Conservation (phyloP, 1,139 yeast species). For the Suhomyces anneliseae region DNA sequence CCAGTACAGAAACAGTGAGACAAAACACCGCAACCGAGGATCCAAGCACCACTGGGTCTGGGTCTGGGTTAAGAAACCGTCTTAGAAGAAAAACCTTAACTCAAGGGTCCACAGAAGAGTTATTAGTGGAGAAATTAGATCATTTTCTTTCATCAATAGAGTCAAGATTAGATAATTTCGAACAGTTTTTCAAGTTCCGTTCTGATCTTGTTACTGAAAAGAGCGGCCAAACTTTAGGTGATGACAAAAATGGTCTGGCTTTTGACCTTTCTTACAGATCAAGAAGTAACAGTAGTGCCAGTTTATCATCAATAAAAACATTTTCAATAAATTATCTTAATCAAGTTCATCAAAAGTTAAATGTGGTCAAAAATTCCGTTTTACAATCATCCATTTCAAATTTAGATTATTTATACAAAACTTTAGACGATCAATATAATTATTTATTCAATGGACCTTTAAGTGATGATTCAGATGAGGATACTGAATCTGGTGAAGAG, state of each 20-base stretch:
- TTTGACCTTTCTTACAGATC: slow-evolving; percentile 8
- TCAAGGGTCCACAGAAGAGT: slow-evolving; percentile 38
- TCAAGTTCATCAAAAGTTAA: slow-evolving; percentile 44
- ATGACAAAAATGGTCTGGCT: slow-evolving; percentile 5
- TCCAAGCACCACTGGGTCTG: not conserved
- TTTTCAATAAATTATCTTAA: slow-evolving; percentile 38
- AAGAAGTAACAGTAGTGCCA: slow-evolving; percentile 31
- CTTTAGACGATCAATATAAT: slow-evolving; percentile 58
- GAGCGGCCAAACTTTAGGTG: slow-evolving; percentile 7
- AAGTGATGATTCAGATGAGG: slow-evolving; percentile 12
- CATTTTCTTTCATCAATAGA: slow-evolving; percentile 55
- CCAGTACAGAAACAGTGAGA: slow-evolving; percentile 1
- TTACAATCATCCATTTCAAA: slow-evolving; percentile 46
- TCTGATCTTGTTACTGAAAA: slow-evolving; percentile 17
- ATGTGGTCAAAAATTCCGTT: slow-evolving; percentile 41
- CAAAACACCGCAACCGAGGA: not conserved
- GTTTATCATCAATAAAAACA: slow-evolving; percentile 32
- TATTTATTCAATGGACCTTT: slow-evolving; percentile 33
- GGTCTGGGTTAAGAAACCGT: slow-evolving; percentile 9
- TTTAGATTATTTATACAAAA: slow-evolving; percentile 47
- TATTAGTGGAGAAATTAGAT: slow-evolving; percentile 52
- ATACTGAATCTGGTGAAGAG: slow-evolving; percentile 20
- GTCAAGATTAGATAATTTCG: slow-evolving; percentile 50
- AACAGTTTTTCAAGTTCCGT: slow-evolving; percentile 45
- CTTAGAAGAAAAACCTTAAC: slow-evolving; percentile 1